Percentiles rank a stretch among this genome's conserved stretches.
These are phyloP conservation scores for Camelina hispida DNA, from an alignment of 345 rosid genomes.

Conservation along the genomic window DNA sequence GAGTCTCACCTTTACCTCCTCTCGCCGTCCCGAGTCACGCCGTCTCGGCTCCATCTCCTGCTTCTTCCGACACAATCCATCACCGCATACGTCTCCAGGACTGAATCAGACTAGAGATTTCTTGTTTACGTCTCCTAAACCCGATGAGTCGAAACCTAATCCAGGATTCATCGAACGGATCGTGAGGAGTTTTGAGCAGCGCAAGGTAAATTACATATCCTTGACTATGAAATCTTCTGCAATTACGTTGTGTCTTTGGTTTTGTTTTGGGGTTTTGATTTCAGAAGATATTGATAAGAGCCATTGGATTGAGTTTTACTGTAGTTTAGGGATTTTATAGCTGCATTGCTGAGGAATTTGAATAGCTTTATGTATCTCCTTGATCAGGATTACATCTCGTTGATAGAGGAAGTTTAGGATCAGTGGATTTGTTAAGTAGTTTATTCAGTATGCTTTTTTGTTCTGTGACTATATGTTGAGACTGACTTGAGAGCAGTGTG, in stretches of 20 bases:
- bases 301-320: no score
- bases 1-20: slow-evolving; percentile 41
- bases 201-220: slow-evolving; percentile 55
- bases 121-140: slow-evolving; percentile 30
- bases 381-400: slow-evolving; percentile 3
- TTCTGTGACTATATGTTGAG: background rate
- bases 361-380: background rate
- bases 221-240: background rate
- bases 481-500: background rate
- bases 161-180: slow-evolving; percentile 45
- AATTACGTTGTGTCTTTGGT: background rate
- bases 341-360: background rate
- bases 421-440: background rate
- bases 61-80: slow-evolving; percentile 47
- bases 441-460: background rate
- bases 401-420: background rate
- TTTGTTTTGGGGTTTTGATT: background rate
- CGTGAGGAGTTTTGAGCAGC: slow-evolving; percentile 39
- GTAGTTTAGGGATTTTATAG: background rate
- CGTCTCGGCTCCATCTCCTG: slow-evolving; percentile 54
- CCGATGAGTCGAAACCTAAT: slow-evolving; percentile 45
- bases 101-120: slow-evolving; percentile 10
- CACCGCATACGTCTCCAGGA: slow-evolving; percentile 21
- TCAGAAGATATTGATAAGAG: no score
- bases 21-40: slow-evolving; percentile 41